Base-by-base conservation (phyloP, 106 monocot species). In the Cymbidium sinense region DNA sequence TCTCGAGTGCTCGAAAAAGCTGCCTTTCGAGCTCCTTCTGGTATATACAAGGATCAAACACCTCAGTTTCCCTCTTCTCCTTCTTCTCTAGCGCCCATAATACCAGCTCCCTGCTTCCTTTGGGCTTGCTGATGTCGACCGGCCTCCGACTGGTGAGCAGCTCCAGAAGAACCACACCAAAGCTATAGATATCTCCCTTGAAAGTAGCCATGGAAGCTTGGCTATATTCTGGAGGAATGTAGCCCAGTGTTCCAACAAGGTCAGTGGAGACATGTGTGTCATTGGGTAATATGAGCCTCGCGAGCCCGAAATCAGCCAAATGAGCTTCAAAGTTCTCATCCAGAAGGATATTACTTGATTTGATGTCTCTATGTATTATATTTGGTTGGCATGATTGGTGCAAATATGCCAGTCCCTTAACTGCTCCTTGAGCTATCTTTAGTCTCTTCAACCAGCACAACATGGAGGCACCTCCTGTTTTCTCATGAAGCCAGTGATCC, bases 401-500 rank as follows among this genome's bases (percentile, higher is more conserved):
- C 76, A 81, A 20, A 70, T 81, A 77, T 8, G 81, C 70, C 23
- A 81, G 27, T 18, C 81, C 81, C 37, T 76, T 81, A 17, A 76
- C 81, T 20, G 81, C 70, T 43, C 81, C 81, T 70, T 77, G 76
- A 29, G 81, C 76, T 50, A 77, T 77, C n/a, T 81, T 62, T 2
- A 81, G 51, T 39, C 81, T 81, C 21, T 29, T 81, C 3, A 21
- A 43, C 81, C 81, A 81, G 41, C 28, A 34, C 34, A 81, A 30
- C 17, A 39, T 70, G 23, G 76, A 35, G 17, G 51, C 50, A 18
- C 69, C 81, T 39, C 77, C 81, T 15, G 50, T 9, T 43, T n/a
- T 81, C 76, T 81, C 81, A 54, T 81, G 81, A 51, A 81, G 81
- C 81, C 81, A 81, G 52, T 81, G 55, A 64, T 81, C 81, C 47